phyloP scores from a whole-genome alignment of 305 asterid species.

The Solanum hybrid region DNA sequence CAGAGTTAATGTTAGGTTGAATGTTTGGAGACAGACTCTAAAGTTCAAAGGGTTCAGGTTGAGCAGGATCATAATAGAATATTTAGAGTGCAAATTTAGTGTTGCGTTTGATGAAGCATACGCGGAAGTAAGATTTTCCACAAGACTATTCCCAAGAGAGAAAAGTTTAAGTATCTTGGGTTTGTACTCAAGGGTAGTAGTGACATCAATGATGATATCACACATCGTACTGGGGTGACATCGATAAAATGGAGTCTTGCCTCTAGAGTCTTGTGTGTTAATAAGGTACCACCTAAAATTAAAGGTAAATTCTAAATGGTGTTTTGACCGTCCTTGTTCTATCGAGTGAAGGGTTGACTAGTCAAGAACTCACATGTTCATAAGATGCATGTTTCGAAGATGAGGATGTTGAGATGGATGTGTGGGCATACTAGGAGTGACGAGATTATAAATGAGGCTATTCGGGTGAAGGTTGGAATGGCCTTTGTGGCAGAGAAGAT shows the following conservation, averaged over 20 bases:
- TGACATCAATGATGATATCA: not conserved
- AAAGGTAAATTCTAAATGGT: no score
- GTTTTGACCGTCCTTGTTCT: not conserved
- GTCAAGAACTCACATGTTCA: not conserved
- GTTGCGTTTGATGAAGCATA: not conserved
- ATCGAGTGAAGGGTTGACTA: not conserved
- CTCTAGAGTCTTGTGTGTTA: not conserved
- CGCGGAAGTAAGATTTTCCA: not conserved
- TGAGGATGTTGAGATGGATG: not conserved
- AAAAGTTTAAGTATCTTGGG: not conserved
- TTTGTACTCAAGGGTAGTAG: not conserved
- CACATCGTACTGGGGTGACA: not conserved
- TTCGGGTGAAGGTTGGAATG: not conserved
- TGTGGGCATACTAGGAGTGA: not conserved
- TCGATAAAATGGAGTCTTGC: not conserved
- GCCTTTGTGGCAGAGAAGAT: not conserved
- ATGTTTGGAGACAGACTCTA: not conserved
- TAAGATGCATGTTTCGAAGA: not conserved
- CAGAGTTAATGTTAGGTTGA: not conserved
- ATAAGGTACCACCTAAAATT: not conserved
- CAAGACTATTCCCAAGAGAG: not conserved
- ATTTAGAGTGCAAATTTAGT: not conserved
- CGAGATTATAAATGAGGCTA: not conserved
- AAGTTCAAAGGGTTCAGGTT: not conserved
- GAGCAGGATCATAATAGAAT: not conserved